These are phyloP conservation scores for Amanita subjunquillea DNA, from an alignment of 768 basidiomycete species.

Conservation along the genomic window DNA sequence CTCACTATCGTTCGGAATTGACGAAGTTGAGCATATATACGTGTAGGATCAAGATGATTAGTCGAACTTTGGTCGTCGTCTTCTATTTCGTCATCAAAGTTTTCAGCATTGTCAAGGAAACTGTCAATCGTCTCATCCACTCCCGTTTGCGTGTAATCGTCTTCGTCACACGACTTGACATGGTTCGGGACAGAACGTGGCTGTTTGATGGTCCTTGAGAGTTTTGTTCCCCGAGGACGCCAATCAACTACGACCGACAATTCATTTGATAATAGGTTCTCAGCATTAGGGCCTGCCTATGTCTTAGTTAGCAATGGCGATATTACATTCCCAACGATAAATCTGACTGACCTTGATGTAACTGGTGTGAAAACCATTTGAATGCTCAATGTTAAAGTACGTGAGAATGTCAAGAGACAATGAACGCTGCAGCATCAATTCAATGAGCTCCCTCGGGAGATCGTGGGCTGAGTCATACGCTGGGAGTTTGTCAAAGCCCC, in stretches of 20 bases:
- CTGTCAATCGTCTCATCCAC: conserved; percentile 24
- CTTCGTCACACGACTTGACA: conserved; percentile 14
- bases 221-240: conserved; percentile 20
- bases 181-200: conserved; percentile 10
- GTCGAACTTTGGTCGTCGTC: not conserved
- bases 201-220: conserved; percentile 13
- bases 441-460: conserved; percentile 41
- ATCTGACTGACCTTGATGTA: conserved; percentile 38
- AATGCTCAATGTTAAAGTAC: conserved; percentile 32
- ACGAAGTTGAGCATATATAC: not conserved
- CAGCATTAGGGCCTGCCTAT: conserved; percentile 25
- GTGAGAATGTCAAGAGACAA: conserved; percentile 37
- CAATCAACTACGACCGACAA: conserved; percentile 19
- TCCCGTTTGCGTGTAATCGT: conserved; percentile 14
- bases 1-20: not conserved
- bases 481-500: conserved; percentile 34
- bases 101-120: conserved; percentile 18
- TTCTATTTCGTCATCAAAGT: conserved; percentile 14
- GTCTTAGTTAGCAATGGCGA: not conserved
- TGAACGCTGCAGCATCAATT: conserved; percentile 56
- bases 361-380: conserved; percentile 35
- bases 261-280: conserved; percentile 16
- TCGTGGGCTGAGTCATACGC: conserved; percentile 46
- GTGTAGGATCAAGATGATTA: not conserved
- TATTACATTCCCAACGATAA: not conserved